phyloP scores from a whole-genome alignment of 768 basidiomycete species.

The Tylopilus cervinicoccineus region DNA sequence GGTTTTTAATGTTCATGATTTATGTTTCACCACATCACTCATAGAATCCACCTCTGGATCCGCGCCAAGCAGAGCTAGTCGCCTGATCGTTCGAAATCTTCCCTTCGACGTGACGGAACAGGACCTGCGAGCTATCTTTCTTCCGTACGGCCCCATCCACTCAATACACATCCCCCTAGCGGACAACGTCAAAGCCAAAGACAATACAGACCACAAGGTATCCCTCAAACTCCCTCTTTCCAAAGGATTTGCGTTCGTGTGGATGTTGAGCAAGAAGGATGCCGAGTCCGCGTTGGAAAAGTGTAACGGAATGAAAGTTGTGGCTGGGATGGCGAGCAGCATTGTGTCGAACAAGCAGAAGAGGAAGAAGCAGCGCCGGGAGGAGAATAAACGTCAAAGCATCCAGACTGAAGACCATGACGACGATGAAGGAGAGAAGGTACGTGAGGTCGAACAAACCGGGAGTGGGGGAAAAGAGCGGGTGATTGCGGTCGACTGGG shows the following conservation, averaged over 20 bases:
- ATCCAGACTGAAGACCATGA: constrained; percentile 32
- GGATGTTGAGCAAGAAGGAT: constrained; percentile 84
- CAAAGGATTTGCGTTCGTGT: constrained; percentile 92
- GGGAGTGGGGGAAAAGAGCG: constrained; percentile 45
- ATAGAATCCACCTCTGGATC: constrained; percentile 33
- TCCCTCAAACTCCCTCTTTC: constrained; percentile 33
- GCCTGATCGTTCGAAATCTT: constrained; percentile 89
- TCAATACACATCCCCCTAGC: constrained; percentile 74
- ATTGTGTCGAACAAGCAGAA: constrained; percentile 63
- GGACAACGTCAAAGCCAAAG: constrained; percentile 26
- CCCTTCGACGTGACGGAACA: constrained; percentile 80
- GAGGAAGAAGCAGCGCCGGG: constrained; percentile 55
- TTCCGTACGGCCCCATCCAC: constrained; percentile 83
- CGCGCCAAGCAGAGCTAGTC: constrained; percentile 65
- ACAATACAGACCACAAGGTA: constrained; percentile 20
- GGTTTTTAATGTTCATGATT: not conserved
- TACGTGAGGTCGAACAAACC: constrained; percentile 31
- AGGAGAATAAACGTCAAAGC: constrained; percentile 41
- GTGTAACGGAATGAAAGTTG: constrained; percentile 72
- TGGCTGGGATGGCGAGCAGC: constrained; percentile 56
- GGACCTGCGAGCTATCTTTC: constrained; percentile 81
- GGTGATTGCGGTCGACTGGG: constrained; percentile 93
- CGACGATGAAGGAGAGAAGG: constrained; percentile 36
- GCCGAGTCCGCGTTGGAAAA: constrained; percentile 78
- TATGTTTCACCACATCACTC: not conserved